Evolutionary conservation across 1,139 yeast genomes (phyloP).

Genomic region (Kurtzmaniella quercitrusa): DNA sequence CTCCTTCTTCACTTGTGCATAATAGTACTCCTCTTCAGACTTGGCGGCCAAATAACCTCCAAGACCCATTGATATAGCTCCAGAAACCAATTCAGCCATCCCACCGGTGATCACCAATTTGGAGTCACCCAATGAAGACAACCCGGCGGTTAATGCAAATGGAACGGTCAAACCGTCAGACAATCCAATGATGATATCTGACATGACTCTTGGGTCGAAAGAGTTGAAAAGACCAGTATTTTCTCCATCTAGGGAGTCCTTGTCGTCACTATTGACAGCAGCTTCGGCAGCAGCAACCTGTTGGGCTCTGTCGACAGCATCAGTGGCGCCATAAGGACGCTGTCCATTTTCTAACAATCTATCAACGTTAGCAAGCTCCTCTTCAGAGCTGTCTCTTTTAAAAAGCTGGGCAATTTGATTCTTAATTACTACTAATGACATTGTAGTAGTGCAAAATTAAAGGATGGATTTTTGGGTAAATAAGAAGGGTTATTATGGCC

Average conservation of each 20-base stretch:
- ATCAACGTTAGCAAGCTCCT: slow-evolving; percentile 32
- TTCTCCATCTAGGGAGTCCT: slow-evolving; percentile 20
- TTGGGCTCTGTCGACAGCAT: slow-evolving; percentile 30
- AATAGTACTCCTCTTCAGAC: slow-evolving; percentile 70
- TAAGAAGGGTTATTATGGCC: background rate
- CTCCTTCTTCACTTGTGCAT: slow-evolving; percentile 66
- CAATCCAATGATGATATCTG: slow-evolving; percentile 73
- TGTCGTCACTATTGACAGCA: slow-evolving; percentile 21
- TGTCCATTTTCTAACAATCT: slow-evolving; percentile 30
- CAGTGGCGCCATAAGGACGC: slow-evolving; percentile 38
- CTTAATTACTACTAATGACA: slow-evolving; percentile 40
- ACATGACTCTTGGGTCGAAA: slow-evolving; percentile 71
- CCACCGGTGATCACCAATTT: slow-evolving; percentile 80
- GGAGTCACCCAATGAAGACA: slow-evolving; percentile 72
- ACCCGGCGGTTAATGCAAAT: slow-evolving; percentile 78
- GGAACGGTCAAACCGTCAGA: slow-evolving; percentile 84
- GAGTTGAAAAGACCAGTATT: slow-evolving; percentile 34
- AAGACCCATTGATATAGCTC: slow-evolving; percentile 82
- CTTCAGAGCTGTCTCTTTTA: slow-evolving; percentile 19
- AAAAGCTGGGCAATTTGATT: slow-evolving; percentile 29
- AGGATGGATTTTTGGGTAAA: background rate
- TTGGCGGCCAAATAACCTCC: slow-evolving; percentile 82
- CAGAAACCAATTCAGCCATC: slow-evolving; percentile 77
- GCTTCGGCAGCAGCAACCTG: slow-evolving; percentile 39
- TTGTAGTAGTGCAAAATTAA: slow-evolving; percentile 8